Evolutionary conservation across 2,329 filamentous ascomycete species (phyloP).

Genomic region (Fusarium circinatum): DNA sequence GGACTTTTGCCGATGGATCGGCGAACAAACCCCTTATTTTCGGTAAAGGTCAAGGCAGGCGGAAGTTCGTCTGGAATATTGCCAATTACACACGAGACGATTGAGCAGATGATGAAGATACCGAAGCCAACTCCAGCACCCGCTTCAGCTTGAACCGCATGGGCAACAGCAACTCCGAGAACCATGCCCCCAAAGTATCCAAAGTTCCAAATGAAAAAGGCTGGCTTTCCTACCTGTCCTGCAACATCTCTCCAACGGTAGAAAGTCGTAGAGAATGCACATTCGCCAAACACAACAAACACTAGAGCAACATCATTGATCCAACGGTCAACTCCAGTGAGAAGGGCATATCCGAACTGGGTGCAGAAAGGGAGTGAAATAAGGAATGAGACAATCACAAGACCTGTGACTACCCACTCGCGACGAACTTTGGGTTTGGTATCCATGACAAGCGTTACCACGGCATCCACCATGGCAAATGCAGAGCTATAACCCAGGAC

Average conservation of each 20-base stretch:
- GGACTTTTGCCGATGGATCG: constrained; percentile 46
- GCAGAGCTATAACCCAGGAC: constrained; percentile 68
- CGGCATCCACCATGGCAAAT: constrained; percentile 68
- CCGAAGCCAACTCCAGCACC: constrained; percentile 64
- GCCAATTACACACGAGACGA: constrained; percentile 53
- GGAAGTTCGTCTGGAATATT: constrained; percentile 52
- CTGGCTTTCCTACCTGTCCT: constrained; percentile 54
- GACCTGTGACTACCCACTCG: constrained; percentile 59
- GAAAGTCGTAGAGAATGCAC: constrained; percentile 62
- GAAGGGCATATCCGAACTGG: constrained; percentile 65
- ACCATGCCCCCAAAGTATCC: constrained; percentile 65
- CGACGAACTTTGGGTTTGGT: constrained; percentile 51
- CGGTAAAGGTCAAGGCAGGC: constrained; percentile 57
- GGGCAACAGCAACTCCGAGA: constrained; percentile 61
- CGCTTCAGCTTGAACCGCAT: constrained; percentile 55
- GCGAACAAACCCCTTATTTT: constrained; percentile 48
- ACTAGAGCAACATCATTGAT: constrained; percentile 65
- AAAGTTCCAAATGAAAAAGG: constrained; percentile 58
- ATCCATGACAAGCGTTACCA: constrained; percentile 64
- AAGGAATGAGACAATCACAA: constrained; percentile 62
- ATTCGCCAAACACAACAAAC: constrained; percentile 64
- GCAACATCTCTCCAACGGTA: constrained; percentile 62
- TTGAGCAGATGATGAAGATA: constrained; percentile 56
- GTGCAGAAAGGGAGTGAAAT: constrained; percentile 67
- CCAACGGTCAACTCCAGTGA: constrained; percentile 66